Base-by-base conservation (phyloP, 2,329 filamentous ascomycete species). In the Phoma herbarum region DNA sequence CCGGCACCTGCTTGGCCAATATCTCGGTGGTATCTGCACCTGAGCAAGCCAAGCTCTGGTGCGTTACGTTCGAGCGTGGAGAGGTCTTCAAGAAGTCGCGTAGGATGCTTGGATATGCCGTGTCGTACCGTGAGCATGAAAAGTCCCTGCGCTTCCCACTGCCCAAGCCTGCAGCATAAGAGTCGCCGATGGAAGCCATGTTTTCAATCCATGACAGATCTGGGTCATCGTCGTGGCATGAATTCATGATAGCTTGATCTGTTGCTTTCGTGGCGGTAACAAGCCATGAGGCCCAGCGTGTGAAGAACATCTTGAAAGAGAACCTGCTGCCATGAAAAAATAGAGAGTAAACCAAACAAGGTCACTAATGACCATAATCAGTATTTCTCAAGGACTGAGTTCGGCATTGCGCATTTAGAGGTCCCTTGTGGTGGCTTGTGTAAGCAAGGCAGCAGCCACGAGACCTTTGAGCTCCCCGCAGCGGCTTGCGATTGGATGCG, bases 171-270 rank as follows among this genome's bases (percentile, higher is more conserved):
- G 73, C 66, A 14, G 71, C 62, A 57, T 74, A 75, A 0, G 71
- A 74, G 51, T 75, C 72, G 42, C 71, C 71, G 12, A 75, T 67
- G 0, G 71, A 72, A 9, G 69, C 70, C 43, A 71, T 68, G 6
- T 35, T 69, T 8, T 57, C 57, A 29, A 75, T 65, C 68, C 67
- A 72, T 18, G 67, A 55, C 28, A 64, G 61, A 12, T 56, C 50
- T 39, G 56, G 29, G 29, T 12, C 35, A 39, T 20, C 4, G 16
- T n/a, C 14, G 31, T 2, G 31, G 31, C 31, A 35, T n/a, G 31
- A n/a, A 16, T 35, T 35, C n/a, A 35, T n/a, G 31, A n/a, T 5
- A 35, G 16, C 9, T 2, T 35, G 14, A 7, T 35, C 16, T n/a
- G 16, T 39, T 23, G 29, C 9, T n/a, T 10, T 16, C 16, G 4